Evolutionary conservation across 805 yeast genomes (phyloP).

Genomic region (Saccharomyces mikatae): DNA sequence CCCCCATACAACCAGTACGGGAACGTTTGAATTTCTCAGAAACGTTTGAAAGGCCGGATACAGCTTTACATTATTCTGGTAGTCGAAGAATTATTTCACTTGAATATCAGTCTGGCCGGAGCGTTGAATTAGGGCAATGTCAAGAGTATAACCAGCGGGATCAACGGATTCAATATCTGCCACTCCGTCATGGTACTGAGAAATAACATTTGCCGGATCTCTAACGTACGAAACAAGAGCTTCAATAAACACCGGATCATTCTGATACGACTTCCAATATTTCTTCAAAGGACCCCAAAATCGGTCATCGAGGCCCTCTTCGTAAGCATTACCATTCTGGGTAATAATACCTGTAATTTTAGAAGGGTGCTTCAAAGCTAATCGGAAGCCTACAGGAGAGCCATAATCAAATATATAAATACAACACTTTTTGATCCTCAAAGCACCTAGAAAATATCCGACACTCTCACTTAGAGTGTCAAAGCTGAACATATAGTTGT

Average conservation of each 20-base stretch:
- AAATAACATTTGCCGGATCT: constrained; percentile 14
- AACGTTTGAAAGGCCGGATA: constrained; percentile 28
- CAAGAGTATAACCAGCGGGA: constrained; percentile 30
- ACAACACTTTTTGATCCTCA: constrained; percentile 25
- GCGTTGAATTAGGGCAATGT: constrained; percentile 21
- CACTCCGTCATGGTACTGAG: constrained; percentile 32
- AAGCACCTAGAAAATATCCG: constrained; percentile 24
- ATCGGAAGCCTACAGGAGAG: constrained; percentile 35
- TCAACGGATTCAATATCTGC: constrained; percentile 21
- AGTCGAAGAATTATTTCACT: constrained; percentile 32
- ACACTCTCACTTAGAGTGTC: constrained; percentile 29
- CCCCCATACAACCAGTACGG: constrained; percentile 39
- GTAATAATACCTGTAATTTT: constrained; percentile 29
- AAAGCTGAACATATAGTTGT: constrained; percentile 27
- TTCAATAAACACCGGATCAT: constrained; percentile 8
- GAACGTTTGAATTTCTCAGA: constrained; percentile 28
- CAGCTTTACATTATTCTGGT: constrained; percentile 28
- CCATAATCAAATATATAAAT: constrained; percentile 40
- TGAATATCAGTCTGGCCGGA: constrained; percentile 29
- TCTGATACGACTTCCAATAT: constrained; percentile 27
- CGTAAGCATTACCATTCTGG: constrained; percentile 41
- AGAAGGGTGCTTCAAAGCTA: constrained; percentile 31
- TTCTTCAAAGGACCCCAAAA: constrained; percentile 34
- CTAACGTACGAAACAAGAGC: constrained; percentile 13
- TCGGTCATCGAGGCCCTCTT: constrained; percentile 32